Conservation (phyloP, 495 filamentous ascomycete species). For the Lophiotrema nucula region DNA sequence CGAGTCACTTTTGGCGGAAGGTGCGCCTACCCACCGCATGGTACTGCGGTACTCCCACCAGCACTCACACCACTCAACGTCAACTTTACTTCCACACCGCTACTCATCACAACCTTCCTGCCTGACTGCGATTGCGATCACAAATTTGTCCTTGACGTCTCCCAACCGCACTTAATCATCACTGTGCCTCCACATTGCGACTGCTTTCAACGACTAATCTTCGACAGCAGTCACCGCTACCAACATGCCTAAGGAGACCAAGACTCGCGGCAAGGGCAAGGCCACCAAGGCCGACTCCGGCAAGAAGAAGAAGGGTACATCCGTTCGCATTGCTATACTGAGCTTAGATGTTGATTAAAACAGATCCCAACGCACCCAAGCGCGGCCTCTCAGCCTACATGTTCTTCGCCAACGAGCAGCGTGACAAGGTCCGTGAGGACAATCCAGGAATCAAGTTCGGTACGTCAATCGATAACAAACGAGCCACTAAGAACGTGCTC, state of each 20-base stretch:
- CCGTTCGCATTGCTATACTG: constrained; percentile 21
- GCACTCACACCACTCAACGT: neutral
- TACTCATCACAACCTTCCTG: neutral
- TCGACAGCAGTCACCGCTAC: constrained; percentile 6
- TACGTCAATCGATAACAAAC: constrained; percentile 46
- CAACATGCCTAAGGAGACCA: constrained; percentile 76
- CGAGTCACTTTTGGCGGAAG: constrained; percentile 1
- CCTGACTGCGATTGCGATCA: too few species aligned
- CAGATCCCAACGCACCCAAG: constrained; percentile 98
- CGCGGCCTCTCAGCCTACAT: constrained; percentile 99
- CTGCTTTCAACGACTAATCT: neutral
- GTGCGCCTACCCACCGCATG: constrained; percentile 14
- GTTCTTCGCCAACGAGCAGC: constrained; percentile 99
- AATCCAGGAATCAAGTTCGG: constrained; percentile 98
- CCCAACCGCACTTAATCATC: neutral
- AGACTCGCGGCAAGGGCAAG: constrained; percentile 59
- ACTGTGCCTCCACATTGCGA: neutral
- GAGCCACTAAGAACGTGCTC: neutral
- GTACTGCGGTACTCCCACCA: constrained; percentile 5
- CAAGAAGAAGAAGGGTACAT: constrained; percentile 85
- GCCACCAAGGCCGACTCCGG: constrained; percentile 44
- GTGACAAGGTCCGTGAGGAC: constrained; percentile 95
- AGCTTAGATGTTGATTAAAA: constrained; percentile 20
- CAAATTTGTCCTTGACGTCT: neutral
- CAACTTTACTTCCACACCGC: neutral